Evolutionary conservation across 192 early-diverging fungal genomes (phyloP), one percentile per base, ranked within the genome.

Genomic region (Mortierella claussenii): DNA sequence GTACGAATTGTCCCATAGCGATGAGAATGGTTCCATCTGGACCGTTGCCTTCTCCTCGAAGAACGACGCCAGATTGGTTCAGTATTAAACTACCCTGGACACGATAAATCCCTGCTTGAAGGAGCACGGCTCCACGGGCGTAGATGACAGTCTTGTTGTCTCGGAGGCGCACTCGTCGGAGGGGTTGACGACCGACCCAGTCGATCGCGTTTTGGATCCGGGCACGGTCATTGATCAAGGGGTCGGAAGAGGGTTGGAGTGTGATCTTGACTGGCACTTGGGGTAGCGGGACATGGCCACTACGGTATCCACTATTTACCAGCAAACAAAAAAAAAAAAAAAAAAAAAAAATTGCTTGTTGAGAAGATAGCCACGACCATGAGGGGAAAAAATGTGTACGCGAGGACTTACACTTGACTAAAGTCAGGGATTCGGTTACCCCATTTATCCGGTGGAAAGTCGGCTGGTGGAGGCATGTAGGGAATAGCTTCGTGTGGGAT

Each of bases 201-300:
- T 75, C 71, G 30, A 75, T 60, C 1, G 71, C 71, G 20, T 54
- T 37, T 33, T 75, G 71, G n/a, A 65, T 75, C 24, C 71, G 48
- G 17, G 15, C 56, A 8, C 71, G 71, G 43, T 75, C 71, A 31
- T 75, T 59, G 56, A 75, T 30, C 4, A 40, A 30, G 0, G 63
- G 71, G 30, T 75, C 71, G 17, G 40, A 15, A 0, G 71, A 75
- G 9, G 71, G 71, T 21, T 60, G 71, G 10, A 65, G 51, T 0
- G 50, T 75, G 27, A 66, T 60, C 23, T 10, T 31, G 43, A 66
- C 63, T 1, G 71, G 63, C 4, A 75, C 44, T 1, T 45, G 28
- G 18, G 71, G 71, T 6, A 75, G 15, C 8, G 71, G 71, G 2
- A 75, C 51, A 46, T 65, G 42, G 17, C 71, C 71, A 17, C 51